phyloP scores from a whole-genome alignment of 1,284 basidiomycete species.

The Phellopilus nigrolimitatus region DNA sequence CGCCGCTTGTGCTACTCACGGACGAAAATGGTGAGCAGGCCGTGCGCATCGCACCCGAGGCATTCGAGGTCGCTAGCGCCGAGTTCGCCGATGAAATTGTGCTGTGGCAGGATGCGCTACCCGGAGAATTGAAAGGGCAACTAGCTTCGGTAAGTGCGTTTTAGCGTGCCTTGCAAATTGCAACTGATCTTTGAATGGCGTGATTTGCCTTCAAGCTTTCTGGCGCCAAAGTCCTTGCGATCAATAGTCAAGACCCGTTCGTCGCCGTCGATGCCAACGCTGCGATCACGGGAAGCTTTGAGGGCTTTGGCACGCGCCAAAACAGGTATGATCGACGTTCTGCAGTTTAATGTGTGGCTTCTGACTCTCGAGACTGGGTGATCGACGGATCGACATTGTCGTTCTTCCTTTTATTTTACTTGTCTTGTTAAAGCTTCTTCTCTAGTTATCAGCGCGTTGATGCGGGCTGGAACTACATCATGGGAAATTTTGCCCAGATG shows the following conservation, averaged over 20 bases:
- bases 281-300: constrained; percentile 37
- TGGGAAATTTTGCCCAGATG: constrained; percentile 61
- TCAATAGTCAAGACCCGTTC: constrained; percentile 50
- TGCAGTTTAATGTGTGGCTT: not conserved
- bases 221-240: constrained; percentile 48
- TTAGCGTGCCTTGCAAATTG: no score
- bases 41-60: constrained; percentile 55
- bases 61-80: constrained; percentile 45
- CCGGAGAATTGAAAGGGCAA: constrained; percentile 42
- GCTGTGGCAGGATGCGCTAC: constrained; percentile 53
- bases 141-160: constrained; percentile 38
- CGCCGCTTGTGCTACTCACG: constrained; percentile 48
- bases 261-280: constrained; percentile 51
- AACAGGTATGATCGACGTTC: constrained; percentile 27
- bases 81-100: constrained; percentile 51
- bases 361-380: constrained; percentile 19
- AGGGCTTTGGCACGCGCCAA: constrained; percentile 49
- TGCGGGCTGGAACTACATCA: constrained; percentile 48
- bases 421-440: constrained; percentile 34
- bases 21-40: constrained; percentile 40
- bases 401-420: not conserved
- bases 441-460: constrained; percentile 35
- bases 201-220: constrained; percentile 37
- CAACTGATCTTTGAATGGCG: no score
- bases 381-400: constrained; percentile 3